Conservation (phyloP, 2,329 filamentous ascomycete species). For the Claviceps pazoutovae region DNA sequence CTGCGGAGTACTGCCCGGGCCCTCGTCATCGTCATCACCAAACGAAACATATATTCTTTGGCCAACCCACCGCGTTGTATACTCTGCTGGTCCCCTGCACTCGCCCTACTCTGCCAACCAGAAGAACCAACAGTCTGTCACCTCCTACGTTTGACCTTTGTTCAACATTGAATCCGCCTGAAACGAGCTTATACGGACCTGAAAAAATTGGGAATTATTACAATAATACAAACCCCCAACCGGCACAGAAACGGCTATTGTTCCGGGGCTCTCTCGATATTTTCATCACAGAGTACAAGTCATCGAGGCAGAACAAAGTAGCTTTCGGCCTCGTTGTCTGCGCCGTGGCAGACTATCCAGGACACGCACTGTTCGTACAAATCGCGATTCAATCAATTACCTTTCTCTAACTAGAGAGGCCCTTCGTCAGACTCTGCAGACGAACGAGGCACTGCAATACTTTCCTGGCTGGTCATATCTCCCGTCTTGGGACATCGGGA, state of each 20-base stretch:
- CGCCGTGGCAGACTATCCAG: not conserved
- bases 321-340: not conserved
- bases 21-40: not conserved
- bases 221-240: too few relatives aligned
- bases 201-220: too few relatives aligned
- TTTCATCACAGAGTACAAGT: too few relatives aligned
- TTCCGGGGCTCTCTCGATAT: not conserved
- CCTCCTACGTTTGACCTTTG: constrained; percentile 3
- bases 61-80: not conserved
- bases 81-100: not conserved
- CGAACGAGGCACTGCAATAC: too few relatives aligned
- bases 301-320: too few relatives aligned
- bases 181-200: not conserved
- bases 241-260: not conserved
- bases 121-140: not conserved
- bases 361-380: too few relatives aligned
- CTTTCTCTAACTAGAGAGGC: too few relatives aligned
- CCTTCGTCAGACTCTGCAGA: too few relatives aligned
- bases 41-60: not conserved
- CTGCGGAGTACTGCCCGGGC: not conserved
- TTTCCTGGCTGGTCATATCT: too few relatives aligned
- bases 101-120: not conserved
- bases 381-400: too few relatives aligned
- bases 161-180: constrained; percentile 3
- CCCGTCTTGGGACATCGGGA: too few relatives aligned